Percentiles rank a stretch among this genome's conserved stretches.
phyloP scores from a whole-genome alignment of 2,329 filamentous ascomycete species.

The Colletotrichum scovillei region DNA sequence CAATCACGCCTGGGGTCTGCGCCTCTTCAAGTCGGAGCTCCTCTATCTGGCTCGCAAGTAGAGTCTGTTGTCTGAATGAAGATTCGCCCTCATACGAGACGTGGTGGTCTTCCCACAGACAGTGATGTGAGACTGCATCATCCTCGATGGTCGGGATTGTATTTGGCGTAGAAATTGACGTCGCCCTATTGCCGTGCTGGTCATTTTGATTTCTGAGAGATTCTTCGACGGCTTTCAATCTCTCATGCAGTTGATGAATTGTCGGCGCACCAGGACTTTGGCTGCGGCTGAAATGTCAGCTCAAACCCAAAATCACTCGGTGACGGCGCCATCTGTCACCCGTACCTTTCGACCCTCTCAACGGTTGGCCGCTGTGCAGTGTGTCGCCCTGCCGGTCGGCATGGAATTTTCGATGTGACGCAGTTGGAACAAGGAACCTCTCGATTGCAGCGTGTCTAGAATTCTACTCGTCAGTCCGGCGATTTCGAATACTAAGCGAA shows the following conservation, averaged over 20 bases:
- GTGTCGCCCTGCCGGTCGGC: slow-evolving; percentile 31
- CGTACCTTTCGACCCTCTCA: slow-evolving; percentile 11
- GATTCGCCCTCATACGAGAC: slow-evolving; percentile 32
- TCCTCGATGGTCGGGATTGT: slow-evolving; percentile 10
- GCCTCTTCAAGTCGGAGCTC: slow-evolving; percentile 20
- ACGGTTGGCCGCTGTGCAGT: background rate
- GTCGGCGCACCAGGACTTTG: background rate
- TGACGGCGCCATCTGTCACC: background rate
- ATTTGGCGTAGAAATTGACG: slow-evolving; percentile 19
- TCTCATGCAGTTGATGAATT: slow-evolving; percentile 31
- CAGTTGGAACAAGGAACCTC: slow-evolving; percentile 39
- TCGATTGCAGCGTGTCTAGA: slow-evolving; percentile 37
- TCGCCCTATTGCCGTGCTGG: background rate
- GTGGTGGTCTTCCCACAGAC: slow-evolving; percentile 7
- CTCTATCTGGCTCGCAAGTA: slow-evolving; percentile 30
- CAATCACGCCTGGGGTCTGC: slow-evolving; percentile 17
- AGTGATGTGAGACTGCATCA: slow-evolving; percentile 6
- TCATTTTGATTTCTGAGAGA: slow-evolving; percentile 20
- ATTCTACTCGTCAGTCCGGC: background rate
- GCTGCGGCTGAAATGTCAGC: background rate
- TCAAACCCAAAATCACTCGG: background rate
- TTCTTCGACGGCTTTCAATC: slow-evolving; percentile 31
- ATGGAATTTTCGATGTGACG: slow-evolving; percentile 37
- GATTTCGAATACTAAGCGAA: background rate
- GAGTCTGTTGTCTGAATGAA: slow-evolving; percentile 33